Conservation (phyloP, 306 rosid genomes). For the Astragalus glycyphyllos region DNA sequence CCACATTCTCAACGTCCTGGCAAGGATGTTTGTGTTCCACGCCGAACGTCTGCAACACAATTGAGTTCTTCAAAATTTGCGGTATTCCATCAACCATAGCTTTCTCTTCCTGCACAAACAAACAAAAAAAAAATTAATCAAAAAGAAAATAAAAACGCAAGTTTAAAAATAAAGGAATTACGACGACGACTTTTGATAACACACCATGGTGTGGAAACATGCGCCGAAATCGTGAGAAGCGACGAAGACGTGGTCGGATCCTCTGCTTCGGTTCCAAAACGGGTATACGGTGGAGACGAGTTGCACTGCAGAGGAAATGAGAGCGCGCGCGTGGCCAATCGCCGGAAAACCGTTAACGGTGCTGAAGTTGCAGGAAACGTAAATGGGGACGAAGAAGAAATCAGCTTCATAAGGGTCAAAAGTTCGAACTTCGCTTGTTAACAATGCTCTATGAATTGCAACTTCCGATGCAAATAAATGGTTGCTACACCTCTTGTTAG, state of each 20-base stretch:
- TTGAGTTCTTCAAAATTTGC: conserved; percentile 66
- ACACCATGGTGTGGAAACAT: conserved; percentile 86
- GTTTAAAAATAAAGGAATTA: background rate
- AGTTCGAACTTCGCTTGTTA: conserved; percentile 62
- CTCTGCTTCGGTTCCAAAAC: conserved; percentile 79
- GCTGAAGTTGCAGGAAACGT: conserved; percentile 95
- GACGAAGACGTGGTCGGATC: conserved; percentile 88
- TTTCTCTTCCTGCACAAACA: conserved; percentile 66
- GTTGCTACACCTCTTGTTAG: conserved; percentile 61
- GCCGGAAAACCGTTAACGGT: conserved; percentile 84
- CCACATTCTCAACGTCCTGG: conserved; percentile 85
- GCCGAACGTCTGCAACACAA: conserved; percentile 88
- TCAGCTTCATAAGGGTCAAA: conserved; percentile 76
- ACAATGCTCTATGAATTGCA: conserved; percentile 74
- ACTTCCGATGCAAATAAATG: conserved; percentile 90
- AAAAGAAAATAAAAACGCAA: background rate
- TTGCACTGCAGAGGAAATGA: conserved; percentile 66
- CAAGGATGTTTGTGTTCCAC: conserved; percentile 75
- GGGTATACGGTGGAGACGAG: conserved; percentile 58
- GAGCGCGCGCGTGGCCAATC: conserved; percentile 86
- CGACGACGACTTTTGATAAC: background rate
- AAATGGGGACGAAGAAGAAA: conserved; percentile 90
- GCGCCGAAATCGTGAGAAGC: conserved; percentile 94
- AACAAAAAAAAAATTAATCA: background rate
- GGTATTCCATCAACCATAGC: conserved; percentile 84